Base-by-base conservation (phyloP, 1,139 yeast species). In the Candida tetrigidarum region DNA sequence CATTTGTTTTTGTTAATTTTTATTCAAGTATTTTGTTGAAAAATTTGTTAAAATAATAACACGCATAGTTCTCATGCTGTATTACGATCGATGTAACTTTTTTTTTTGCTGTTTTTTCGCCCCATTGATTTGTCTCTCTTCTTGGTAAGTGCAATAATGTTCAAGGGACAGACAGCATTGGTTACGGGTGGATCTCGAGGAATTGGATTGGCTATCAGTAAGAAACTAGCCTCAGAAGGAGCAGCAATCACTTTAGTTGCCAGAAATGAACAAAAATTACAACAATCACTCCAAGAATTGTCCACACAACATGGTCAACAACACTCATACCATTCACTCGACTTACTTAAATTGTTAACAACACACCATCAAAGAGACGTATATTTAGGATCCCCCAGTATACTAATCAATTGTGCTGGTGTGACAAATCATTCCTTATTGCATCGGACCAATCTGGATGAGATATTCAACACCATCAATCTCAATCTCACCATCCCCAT, bases 101-200 rank as follows among this genome's bases (percentile, higher is more conserved):
- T 30, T 23, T 26, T 37, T 38, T 33, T 16, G 9, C 4, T 18
- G 3, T 10, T 3, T 12, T 34, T 47, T 44, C n/a, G 39, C 26
- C 39, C 36, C 32, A 16, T 23, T 23, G 27, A 11, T 25, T 22
- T 22, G 8, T 27, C 3, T 2, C 12, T 27, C 12, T 27, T 15
- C 20, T 16, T 9, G 5, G n/a, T 14, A n/a, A 18, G n/a, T 12
- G n/a, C 9, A 9, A 5, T 7, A 15, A 50, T 49, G 52, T 50
- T 53, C 36, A 39, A 43, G 26, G 59, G 58, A 8, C 52, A 54
- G 32, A 73, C 69, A 28, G 91, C 89, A 0, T 53, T 86, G 4
- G 66, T 92, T 1, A 91, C 97, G 0, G 99, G 99, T 0, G 97
- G 90, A 0, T 87, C 97, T 0, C 69, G 81, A 52, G 98, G 98